A percentile compares a stretch with the other conserved stretches of the same genome.
Conservation (phyloP, 176 grass and related monocot genomes). For the Avena eriantha region DNA sequence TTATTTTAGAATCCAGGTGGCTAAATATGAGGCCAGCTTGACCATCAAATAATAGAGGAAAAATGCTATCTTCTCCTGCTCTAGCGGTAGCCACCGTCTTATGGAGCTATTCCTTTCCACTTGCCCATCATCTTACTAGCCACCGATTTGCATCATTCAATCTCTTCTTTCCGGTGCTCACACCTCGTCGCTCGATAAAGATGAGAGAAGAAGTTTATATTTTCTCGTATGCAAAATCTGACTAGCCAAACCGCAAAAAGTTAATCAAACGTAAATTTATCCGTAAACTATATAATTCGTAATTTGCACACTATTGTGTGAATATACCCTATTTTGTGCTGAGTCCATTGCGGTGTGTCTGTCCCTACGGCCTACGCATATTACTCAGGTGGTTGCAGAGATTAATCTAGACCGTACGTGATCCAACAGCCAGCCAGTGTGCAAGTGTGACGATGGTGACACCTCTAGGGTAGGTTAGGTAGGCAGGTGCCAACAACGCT, state of each 20-base stretch:
- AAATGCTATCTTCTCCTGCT: background rate
- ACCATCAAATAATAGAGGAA: background rate
- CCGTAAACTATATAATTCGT: too few species aligned
- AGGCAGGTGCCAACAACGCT: slow-evolving; percentile 31
- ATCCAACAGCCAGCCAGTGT: background rate
- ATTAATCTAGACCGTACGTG: slow-evolving; percentile 6
- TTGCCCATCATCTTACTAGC: background rate
- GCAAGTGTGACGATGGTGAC: slow-evolving; percentile 30
- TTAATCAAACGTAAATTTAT: too few species aligned
- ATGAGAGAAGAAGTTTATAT: background rate
- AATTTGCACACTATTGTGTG: too few species aligned
- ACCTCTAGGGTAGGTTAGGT: slow-evolving; percentile 20
- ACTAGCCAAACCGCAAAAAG: background rate
- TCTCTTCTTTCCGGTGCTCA: background rate
- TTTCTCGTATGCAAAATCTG: background rate
- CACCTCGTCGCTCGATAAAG: background rate
- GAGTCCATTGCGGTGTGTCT: too few species aligned
- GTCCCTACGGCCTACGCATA: background rate
- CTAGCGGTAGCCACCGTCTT: background rate
- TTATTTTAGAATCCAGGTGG: background rate
- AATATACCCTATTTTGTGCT: too few species aligned
- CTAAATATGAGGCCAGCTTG: background rate
- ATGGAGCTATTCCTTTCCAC: background rate
- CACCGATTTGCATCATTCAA: background rate
- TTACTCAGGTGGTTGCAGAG: slow-evolving; percentile 18